Conservation (phyloP, 2,329 filamentous ascomycete genomes). For the Ceratocystis harringtonii region DNA sequence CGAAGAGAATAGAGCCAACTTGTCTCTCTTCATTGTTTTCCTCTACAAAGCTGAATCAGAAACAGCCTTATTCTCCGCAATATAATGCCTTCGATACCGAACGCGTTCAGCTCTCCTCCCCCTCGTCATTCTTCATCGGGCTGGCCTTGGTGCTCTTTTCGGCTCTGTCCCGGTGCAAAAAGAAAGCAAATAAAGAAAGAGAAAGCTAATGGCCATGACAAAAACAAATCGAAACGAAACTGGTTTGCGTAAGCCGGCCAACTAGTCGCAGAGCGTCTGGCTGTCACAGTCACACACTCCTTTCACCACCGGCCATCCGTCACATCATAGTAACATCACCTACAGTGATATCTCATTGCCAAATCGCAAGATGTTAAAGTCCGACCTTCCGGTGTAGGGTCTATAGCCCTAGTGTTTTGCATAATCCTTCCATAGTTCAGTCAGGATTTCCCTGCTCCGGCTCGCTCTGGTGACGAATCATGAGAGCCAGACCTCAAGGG, state of each 20-base stretch:
- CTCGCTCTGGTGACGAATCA: background rate
- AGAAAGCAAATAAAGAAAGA: background rate
- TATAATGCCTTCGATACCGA: background rate
- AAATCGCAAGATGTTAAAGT: too few species aligned
- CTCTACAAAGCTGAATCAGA: background rate
- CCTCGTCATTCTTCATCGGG: too few species aligned
- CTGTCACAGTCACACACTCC: background rate
- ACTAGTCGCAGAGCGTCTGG: background rate
- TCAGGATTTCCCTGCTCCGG: background rate
- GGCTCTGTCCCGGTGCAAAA: background rate
- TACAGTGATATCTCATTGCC: too few species aligned
- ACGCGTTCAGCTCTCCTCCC: background rate
- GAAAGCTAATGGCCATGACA: background rate
- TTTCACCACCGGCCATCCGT: too few species aligned
- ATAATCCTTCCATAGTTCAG: background rate
- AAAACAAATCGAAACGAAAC: background rate
- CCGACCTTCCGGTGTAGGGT: background rate
- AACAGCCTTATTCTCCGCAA: slow-evolving; percentile 3
- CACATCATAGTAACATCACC: too few species aligned
- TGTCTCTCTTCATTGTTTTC: too few species aligned
- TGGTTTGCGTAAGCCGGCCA: background rate
- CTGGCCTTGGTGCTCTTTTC: background rate
- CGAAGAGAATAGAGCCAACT: too few species aligned
- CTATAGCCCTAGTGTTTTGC: background rate
- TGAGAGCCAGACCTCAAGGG: background rate